Evolutionary conservation across 352 stramenopile species (phyloP).

Genomic region (Pythium phragmiticola): DNA sequence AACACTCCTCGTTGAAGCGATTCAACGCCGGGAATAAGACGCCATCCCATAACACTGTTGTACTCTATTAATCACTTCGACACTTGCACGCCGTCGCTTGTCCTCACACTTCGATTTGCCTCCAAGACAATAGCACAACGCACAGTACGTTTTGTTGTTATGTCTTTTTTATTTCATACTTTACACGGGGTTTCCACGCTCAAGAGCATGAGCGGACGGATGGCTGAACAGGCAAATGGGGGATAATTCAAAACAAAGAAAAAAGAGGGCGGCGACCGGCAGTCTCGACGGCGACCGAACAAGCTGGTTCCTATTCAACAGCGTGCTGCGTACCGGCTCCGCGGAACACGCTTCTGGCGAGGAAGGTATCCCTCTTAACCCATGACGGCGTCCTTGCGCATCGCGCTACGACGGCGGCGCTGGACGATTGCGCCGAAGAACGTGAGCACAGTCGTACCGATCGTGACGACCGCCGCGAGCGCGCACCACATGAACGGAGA

Average conservation of each 20-base stretch:
- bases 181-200: slow-evolving; percentile 6
- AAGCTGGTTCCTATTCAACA: no score
- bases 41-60: no score
- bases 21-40: neutral
- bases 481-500: slow-evolving; percentile 34
- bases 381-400: slow-evolving; percentile 16
- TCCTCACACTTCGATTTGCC: no score
- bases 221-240: slow-evolving; percentile 2
- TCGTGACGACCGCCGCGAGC: slow-evolving; percentile 17
- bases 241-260: slow-evolving; percentile 11
- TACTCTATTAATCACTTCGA: no score
- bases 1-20: neutral
- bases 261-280: neutral
- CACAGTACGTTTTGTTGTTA: neutral
- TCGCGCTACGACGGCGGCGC: slow-evolving; percentile 18
- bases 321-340: no score
- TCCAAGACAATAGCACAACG: no score
- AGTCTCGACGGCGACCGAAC: no score
- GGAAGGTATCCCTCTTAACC: neutral
- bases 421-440: slow-evolving; percentile 31
- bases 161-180: slow-evolving; percentile 1
- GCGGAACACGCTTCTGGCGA: no score
- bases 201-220: neutral
- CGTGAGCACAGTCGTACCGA: slow-evolving; percentile 33
- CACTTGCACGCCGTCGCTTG: no score